Percentiles rank a stretch among this genome's conserved stretches.
Evolutionary conservation across 1,284 basidiomycete genomes (phyloP).

Genomic region (Tilletia caries): DNA sequence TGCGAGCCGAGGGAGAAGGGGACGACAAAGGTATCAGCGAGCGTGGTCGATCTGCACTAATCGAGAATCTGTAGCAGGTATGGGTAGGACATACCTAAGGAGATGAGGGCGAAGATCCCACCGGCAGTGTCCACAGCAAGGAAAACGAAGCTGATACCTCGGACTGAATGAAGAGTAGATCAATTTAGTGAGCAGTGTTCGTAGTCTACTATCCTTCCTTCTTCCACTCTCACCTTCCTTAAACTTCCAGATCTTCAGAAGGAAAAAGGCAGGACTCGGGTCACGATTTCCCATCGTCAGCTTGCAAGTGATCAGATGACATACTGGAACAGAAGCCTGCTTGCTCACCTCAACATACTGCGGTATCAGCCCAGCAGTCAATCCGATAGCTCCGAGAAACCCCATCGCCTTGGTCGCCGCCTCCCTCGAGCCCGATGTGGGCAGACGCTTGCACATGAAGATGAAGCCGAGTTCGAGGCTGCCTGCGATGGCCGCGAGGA

Average conservation of each 20-base stretch:
- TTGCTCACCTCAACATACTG: conserved; percentile 68
- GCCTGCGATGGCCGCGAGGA: conserved; percentile 58
- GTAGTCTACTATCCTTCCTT: too few species aligned
- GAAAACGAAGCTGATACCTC: conserved; percentile 70
- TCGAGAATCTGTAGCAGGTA: too few species aligned
- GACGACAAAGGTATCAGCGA: too few species aligned
- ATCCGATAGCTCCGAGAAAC: conserved; percentile 64
- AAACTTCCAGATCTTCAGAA: too few species aligned
- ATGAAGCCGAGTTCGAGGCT: conserved; percentile 65
- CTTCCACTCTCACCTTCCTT: too few species aligned
- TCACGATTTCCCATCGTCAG: too few species aligned
- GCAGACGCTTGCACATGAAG: conserved; percentile 56
- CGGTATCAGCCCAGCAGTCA: conserved; percentile 64
- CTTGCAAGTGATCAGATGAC: too few species aligned
- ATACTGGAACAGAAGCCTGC: too few species aligned
- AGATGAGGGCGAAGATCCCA: conserved; percentile 67
- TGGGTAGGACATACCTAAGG: conserved; percentile 56
- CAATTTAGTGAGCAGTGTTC: too few species aligned
- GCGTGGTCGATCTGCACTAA: too few species aligned
- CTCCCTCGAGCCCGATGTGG: conserved; percentile 58
- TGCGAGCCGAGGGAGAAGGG: too few species aligned
- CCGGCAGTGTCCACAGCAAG: conserved; percentile 70
- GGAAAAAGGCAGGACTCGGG: too few species aligned
- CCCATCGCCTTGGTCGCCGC: conserved; percentile 65
- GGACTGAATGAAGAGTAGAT: conserved; percentile 60